phyloP scores from a whole-genome alignment of 306 rosid genomes.

The Fagus crenata region DNA sequence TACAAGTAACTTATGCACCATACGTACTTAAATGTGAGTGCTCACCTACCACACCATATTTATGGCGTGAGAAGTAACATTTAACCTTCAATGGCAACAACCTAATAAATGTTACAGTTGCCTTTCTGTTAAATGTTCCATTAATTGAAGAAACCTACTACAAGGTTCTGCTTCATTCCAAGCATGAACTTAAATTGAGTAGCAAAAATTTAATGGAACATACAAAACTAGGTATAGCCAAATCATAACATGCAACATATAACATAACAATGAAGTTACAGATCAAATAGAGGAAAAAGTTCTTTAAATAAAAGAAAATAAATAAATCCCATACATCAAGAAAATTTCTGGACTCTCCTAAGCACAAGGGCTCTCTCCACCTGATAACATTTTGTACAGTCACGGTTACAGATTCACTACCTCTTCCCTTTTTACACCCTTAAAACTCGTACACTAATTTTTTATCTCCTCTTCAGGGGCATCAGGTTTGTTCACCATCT shows the following conservation, averaged over 20 bases:
- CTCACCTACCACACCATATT: too few species aligned
- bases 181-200: too few species aligned
- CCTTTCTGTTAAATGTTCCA: too few species aligned
- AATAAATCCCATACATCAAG: constrained; percentile 30
- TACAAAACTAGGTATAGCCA: too few species aligned
- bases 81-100: too few species aligned
- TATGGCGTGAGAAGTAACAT: too few species aligned
- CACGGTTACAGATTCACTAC: constrained; percentile 44
- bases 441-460: constrained; percentile 42
- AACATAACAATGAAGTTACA: neutral
- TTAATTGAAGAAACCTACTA: too few species aligned
- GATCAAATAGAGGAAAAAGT: neutral
- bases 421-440: constrained; percentile 51
- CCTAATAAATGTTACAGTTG: too few species aligned
- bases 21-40: too few species aligned
- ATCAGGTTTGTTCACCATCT: constrained; percentile 39
- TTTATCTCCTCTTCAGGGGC: constrained; percentile 42
- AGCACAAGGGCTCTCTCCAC: constrained; percentile 30
- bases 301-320: constrained; percentile 17
- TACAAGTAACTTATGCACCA: too few species aligned
- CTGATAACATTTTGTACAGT: constrained; percentile 48
- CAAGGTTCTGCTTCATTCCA: too few species aligned
- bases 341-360: constrained; percentile 34
- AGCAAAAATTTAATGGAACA: too few species aligned
- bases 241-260: neutral